These are phyloP conservation scores for Erodium maritimum DNA, from an alignment of 345 rosid genomes.

Conservation along the genomic window DNA sequence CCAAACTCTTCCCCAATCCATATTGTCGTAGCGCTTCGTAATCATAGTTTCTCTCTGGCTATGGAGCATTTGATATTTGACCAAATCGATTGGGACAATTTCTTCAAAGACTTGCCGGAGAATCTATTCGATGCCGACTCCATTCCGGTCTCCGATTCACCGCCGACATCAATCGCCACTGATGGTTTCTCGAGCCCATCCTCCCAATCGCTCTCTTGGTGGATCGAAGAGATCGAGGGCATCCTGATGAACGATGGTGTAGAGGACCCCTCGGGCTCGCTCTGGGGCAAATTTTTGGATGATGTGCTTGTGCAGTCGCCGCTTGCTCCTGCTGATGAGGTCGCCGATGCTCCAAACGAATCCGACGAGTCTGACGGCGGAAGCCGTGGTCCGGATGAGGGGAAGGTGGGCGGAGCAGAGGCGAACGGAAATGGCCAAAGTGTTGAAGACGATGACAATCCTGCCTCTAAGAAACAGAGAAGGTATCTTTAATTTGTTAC, in stretches of 20 bases:
- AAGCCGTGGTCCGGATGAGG: background rate
- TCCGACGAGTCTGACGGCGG: constrained; percentile 1
- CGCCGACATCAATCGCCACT: background rate
- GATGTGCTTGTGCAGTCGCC: constrained; percentile 31
- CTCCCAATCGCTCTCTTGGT: constrained; percentile 20
- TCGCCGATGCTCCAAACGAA: constrained; percentile 13
- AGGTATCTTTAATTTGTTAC: constrained; percentile 37
- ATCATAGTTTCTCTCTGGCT: too few species aligned
- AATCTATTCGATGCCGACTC: too few species aligned
- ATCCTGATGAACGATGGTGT: constrained; percentile 33
- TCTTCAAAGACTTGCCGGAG: too few species aligned
- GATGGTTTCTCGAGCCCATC: constrained; percentile 11
- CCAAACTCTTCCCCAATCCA: too few species aligned
- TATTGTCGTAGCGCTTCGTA: too few species aligned
- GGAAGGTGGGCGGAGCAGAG: constrained; percentile 5
- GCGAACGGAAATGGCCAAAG: background rate
- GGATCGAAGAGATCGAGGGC: constrained; percentile 38
- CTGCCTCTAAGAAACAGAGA: constrained; percentile 41
- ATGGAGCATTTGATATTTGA: too few species aligned
- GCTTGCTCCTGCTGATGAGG: constrained; percentile 16
- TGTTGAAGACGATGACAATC: constrained; percentile 35
- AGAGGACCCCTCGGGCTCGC: constrained; percentile 10
- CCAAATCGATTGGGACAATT: too few species aligned
- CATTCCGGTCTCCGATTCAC: too few species aligned
- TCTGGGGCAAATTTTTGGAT: constrained; percentile 23